Conservation (phyloP, 2,329 filamentous ascomycete species). For the Ambrosiella xylebori region DNA sequence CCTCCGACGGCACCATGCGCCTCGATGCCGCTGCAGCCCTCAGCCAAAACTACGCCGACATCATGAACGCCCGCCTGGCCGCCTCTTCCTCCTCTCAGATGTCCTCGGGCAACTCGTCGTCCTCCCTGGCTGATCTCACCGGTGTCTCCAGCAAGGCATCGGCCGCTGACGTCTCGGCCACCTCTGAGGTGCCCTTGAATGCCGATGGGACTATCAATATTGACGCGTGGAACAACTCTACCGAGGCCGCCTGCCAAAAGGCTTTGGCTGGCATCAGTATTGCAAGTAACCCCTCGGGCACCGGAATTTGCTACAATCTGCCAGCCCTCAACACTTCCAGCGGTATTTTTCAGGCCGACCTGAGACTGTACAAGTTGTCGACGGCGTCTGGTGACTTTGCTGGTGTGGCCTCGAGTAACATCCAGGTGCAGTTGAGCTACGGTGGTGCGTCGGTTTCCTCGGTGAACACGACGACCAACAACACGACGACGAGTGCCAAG, state of each 20-base stretch:
- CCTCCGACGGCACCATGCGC: conserved; percentile 5
- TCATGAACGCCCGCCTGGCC: conserved; percentile 7
- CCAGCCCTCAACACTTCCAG: conserved; percentile 48
- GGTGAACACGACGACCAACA: conserved; percentile 21
- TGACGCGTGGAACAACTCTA: conserved; percentile 38
- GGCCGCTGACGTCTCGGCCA: background rate
- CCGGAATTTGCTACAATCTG: conserved; percentile 70
- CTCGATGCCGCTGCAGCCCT: conserved; percentile 12
- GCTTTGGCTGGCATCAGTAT: conserved; percentile 37
- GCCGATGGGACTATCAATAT: conserved; percentile 32
- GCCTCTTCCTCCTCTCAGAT: background rate
- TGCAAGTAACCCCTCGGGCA: conserved; percentile 56
- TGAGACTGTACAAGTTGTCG: conserved; percentile 56
- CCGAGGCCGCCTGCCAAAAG: conserved; percentile 39
- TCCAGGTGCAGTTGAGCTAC: conserved; percentile 38
- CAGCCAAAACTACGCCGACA: conserved; percentile 10
- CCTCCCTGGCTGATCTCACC: background rate
- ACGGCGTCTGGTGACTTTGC: conserved; percentile 36
- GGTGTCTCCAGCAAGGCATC: conserved; percentile 4
- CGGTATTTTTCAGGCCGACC: conserved; percentile 59
- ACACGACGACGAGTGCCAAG: conserved; percentile 10
- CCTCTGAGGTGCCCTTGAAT: conserved; percentile 20
- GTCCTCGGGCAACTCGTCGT: background rate
- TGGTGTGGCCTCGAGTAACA: conserved; percentile 32
- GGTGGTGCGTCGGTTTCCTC: conserved; percentile 34